Base-by-base conservation (phyloP, 192 early-diverging fungal species). In the Entomortierella parvispora region DNA sequence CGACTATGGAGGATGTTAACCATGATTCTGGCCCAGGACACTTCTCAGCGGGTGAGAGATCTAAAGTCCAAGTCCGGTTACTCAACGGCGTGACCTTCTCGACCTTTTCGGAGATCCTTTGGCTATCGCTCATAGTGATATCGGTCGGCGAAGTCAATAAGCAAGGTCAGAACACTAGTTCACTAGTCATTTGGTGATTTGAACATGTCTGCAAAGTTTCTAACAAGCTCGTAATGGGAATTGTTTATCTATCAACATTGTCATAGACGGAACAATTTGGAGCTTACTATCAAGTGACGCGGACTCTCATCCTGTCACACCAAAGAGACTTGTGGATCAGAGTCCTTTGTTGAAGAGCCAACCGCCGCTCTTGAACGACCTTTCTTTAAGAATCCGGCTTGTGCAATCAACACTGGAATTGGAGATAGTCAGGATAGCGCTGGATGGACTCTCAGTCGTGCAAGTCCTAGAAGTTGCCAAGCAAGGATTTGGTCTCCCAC, bases 151-250 rank as follows among this genome's bases (percentile, higher is more conserved):
- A 63, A 17, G 20, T 48, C 8, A 48, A 44, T n/a, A 77, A 77
- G 61, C 74, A 77, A 57, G 65, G 72, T 76, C 55, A 32, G 26
- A 25, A n/a, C n/a, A n/a, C n/a, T n/a, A n/a, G n/a, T n/a, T n/a
- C n/a, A n/a, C n/a, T n/a, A n/a, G n/a, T n/a, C n/a, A n/a, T 48
- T 15, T 8, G 10, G 2, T 18, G n/a, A 23, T 4, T 2, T 2
- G 9, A 37, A 4, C 8, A 29, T 20, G 4, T 20, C 8, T 20
- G 28, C 2, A 45, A 9, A 5, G 18, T 49, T n/a, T 59, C 33
- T n/a, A 12, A n/a, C 0, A n/a, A 23, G 8, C 22, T 10, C 28
- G 17, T 9, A 0, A 23, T n/a, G n/a, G n/a, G n/a, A n/a, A n/a
- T n/a, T n/a, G n/a, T n/a, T n/a, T n/a, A n/a, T n/a, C n/a, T n/a